phyloP scores from a whole-genome alignment of 345 rosid species.

The Brassica nigra region DNA sequence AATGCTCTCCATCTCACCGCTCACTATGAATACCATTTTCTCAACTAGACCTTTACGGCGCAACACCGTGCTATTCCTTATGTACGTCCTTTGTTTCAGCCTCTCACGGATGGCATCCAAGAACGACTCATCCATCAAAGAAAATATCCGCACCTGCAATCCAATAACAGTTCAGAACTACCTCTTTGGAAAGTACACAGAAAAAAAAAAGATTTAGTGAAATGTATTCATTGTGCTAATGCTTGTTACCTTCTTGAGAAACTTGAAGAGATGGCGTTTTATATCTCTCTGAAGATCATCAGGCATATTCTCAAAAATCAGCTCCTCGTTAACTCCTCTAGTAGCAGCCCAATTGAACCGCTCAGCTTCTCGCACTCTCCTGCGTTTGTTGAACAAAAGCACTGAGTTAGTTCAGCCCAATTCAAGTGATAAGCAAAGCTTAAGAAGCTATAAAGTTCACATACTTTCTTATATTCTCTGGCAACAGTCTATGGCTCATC shows the following conservation, averaged over 20 bases:
- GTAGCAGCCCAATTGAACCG: constrained; percentile 84
- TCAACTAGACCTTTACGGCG: constrained; percentile 59
- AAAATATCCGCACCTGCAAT: neutral
- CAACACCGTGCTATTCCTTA: constrained; percentile 56
- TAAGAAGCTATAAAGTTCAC: neutral
- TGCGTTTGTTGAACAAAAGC: constrained; percentile 24
- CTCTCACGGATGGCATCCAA: neutral
- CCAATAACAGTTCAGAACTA: neutral
- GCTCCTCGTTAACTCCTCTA: constrained; percentile 78
- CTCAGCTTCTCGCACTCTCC: constrained; percentile 83
- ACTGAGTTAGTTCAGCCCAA: neutral
- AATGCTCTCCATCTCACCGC: constrained; percentile 50
- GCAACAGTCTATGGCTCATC: constrained; percentile 91
- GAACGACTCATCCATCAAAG: neutral
- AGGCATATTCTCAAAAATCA: constrained; percentile 71
- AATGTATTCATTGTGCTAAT: neutral
- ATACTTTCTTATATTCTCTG: constrained; percentile 65
- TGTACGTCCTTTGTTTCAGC: neutral
- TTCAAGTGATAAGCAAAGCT: constrained; percentile 10
- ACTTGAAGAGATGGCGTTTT: constrained; percentile 82
- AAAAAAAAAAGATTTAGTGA: neutral
- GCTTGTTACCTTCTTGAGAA: constrained; percentile 64
- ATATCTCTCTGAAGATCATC: constrained; percentile 89
- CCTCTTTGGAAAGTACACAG: neutral
- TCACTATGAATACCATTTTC: constrained; percentile 61